Conservation (phyloP, 805 yeast species). For the Ogataea thermomethanolica region DNA sequence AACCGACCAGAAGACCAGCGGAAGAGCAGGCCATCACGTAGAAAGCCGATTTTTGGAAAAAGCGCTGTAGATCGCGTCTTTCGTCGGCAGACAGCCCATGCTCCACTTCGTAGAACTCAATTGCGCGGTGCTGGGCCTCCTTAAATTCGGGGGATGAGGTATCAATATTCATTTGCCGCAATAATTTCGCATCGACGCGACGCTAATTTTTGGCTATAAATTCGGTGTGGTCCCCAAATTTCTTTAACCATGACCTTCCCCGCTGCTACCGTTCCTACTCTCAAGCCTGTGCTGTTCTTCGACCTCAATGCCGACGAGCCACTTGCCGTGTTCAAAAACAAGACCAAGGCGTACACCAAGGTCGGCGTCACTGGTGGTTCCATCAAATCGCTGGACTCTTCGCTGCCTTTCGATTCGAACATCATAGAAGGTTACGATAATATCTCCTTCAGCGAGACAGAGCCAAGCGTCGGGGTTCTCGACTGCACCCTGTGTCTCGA, state of each 20-base stretch:
- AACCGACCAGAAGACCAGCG: conserved; percentile 36
- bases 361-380: conserved; percentile 36
- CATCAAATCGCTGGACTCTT: conserved; percentile 35
- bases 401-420: conserved; percentile 38
- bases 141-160: conserved; percentile 19
- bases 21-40: conserved; percentile 30
- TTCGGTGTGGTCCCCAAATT: neutral
- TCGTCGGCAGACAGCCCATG: conserved; percentile 39
- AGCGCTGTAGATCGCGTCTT: conserved; percentile 39
- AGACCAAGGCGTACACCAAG: conserved; percentile 25
- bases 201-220: neutral
- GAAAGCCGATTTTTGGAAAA: conserved; percentile 36
- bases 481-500: conserved; percentile 48
- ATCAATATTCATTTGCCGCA: conserved; percentile 6
- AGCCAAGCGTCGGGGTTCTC: conserved; percentile 32
- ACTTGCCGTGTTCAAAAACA: conserved; percentile 26
- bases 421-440: conserved; percentile 47
- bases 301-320: conserved; percentile 37
- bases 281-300: conserved; percentile 38
- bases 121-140: conserved; percentile 41
- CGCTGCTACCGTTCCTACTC: conserved; percentile 20
- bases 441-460: conserved; percentile 34
- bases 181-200: no score
- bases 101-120: conserved; percentile 49
- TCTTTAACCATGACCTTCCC: conserved; percentile 12